Conservation (phyloP, 202 grass and related monocot species). For the Setaria italica region DNA sequence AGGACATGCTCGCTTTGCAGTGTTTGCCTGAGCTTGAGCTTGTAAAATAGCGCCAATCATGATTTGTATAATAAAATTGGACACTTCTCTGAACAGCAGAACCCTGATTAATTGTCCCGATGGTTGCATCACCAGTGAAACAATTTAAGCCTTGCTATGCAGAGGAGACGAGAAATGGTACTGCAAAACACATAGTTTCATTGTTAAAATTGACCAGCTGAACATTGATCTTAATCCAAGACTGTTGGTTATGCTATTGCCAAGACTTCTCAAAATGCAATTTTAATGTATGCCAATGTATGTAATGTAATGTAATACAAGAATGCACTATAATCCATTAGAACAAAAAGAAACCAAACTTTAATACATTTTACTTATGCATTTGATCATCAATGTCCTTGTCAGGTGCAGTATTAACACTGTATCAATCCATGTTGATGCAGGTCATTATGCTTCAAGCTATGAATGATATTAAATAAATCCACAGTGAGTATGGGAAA, state of each 20-base stretch:
- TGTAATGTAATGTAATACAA: neutral
- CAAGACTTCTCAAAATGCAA: constrained; percentile 1
- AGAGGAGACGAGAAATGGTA: constrained; percentile 75
- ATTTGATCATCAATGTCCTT: constrained; percentile 7
- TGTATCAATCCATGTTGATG: neutral
- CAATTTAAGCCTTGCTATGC: constrained; percentile 32
- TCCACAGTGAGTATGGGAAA: neutral
- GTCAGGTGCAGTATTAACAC: neutral
- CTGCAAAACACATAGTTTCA: constrained; percentile 54
- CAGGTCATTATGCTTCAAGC: constrained; percentile 3
- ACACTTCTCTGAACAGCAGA: neutral
- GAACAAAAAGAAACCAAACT: neutral
- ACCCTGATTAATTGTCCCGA: neutral
- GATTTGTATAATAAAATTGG: neutral
- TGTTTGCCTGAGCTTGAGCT: neutral
- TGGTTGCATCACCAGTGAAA: constrained; percentile 16
- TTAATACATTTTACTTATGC: neutral
- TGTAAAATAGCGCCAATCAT: neutral
- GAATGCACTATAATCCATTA: neutral
- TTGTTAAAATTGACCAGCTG: constrained; percentile 23
- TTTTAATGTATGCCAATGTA: neutral
- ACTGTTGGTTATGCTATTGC: constrained; percentile 5
- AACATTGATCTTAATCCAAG: neutral
- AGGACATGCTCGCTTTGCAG: neutral
- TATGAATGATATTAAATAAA: constrained; percentile 17